A percentile compares a stretch with the other conserved stretches of the same genome.
phyloP scores from a whole-genome alignment of 1,284 basidiomycete genomes.

The Meripilus lineatus region DNA sequence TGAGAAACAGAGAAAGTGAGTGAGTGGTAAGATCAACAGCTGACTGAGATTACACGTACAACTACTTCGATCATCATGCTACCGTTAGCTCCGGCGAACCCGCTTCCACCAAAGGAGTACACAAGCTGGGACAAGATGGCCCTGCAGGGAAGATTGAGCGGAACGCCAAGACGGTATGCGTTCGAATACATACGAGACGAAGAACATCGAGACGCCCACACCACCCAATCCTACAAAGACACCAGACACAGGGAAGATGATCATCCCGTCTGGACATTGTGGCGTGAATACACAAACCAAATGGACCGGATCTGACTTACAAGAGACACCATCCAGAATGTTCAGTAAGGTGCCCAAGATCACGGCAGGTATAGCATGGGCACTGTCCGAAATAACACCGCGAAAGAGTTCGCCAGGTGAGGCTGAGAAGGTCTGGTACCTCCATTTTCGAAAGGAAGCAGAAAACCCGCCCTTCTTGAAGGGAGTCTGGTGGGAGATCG shows the following conservation, averaged over 20 bases:
- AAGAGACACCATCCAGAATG: conserved; percentile 89
- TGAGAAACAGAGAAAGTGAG: too few relatives aligned
- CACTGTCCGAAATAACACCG: too few relatives aligned
- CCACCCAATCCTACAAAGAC: conserved; percentile 82
- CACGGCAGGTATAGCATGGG: conserved; percentile 90
- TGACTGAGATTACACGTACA: conserved; percentile 40
- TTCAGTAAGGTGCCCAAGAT: conserved; percentile 86
- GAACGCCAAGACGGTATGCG: not conserved
- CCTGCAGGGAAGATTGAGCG: conserved; percentile 23
- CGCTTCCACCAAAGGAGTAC: conserved; percentile 84
- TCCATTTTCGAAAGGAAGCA: not conserved
- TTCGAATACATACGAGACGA: conserved; percentile 59
- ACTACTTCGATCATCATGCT: conserved; percentile 99
- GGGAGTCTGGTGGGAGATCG: too few relatives aligned
- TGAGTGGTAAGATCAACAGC: too few relatives aligned
- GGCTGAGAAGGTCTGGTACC: too few relatives aligned
- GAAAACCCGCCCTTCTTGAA: not conserved
- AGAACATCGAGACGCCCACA: conserved; percentile 94
- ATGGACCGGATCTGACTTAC: conserved; percentile 40
- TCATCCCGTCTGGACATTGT: conserved; percentile 63
- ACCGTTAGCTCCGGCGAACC: conserved; percentile 87
- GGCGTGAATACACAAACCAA: conserved; percentile 1
- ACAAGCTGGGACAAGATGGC: conserved; percentile 81
- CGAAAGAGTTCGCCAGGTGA: too few relatives aligned
- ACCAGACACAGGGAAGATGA: conserved; percentile 84